phyloP scores from a whole-genome alignment of 2,329 filamentous ascomycete species.

The Aspergillus sp. region DNA sequence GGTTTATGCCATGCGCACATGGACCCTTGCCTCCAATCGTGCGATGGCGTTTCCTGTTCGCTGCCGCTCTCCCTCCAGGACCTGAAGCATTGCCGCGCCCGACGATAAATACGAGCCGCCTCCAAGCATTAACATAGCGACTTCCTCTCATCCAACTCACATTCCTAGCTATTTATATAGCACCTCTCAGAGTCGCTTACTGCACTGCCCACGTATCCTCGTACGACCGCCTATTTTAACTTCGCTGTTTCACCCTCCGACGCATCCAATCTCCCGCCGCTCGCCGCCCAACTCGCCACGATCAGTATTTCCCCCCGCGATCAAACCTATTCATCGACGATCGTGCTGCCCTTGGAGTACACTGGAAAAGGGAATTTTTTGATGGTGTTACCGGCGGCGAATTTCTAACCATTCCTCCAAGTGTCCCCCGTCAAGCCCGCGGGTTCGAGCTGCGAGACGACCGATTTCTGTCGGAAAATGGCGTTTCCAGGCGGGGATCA shows the following conservation, averaged over 20 bases:
- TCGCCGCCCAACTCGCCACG: neutral
- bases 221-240: constrained; percentile 2
- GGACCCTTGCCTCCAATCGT: constrained; percentile 16
- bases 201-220: neutral
- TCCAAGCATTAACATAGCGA: constrained; percentile 9
- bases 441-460: constrained; percentile 16
- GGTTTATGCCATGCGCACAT: constrained; percentile 15
- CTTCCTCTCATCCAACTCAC: neutral
- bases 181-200: neutral
- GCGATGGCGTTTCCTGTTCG: constrained; percentile 25
- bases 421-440: constrained; percentile 6
- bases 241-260: constrained; percentile 6
- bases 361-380: neutral
- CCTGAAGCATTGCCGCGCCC: constrained; percentile 25
- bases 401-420: neutral
- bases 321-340: neutral
- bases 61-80: constrained; percentile 20
- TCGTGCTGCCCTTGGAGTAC: neutral
- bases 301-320: neutral
- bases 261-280: neutral
- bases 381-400: neutral
- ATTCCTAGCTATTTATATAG: neutral
- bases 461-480: constrained; percentile 27
- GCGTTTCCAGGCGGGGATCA: constrained; percentile 33
- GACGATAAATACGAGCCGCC: constrained; percentile 21